Conservation (phyloP, 2,329 filamentous ascomycete species). For the Cadophora sp. region DNA sequence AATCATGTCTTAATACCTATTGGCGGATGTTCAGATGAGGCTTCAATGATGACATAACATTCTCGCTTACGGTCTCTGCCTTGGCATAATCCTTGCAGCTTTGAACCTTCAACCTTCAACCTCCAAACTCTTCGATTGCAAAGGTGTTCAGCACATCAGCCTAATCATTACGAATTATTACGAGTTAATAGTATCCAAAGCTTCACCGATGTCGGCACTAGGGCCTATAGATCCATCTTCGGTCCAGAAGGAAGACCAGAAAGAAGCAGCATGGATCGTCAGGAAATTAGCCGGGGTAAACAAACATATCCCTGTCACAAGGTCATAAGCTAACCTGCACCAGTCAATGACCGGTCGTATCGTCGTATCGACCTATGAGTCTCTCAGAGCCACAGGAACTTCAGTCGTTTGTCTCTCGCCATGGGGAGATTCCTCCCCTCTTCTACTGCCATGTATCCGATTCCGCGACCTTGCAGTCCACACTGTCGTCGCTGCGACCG, state of each 20-base stretch:
- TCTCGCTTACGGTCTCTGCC: background rate
- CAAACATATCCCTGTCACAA: background rate
- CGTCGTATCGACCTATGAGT: conserved; percentile 26
- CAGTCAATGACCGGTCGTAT: conserved; percentile 30
- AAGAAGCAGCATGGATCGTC: conserved; percentile 30
- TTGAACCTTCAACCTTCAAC: background rate
- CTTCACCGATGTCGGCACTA: conserved; percentile 22
- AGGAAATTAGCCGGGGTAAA: conserved; percentile 29
- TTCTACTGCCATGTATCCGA: conserved; percentile 26
- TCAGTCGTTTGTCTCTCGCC: conserved; percentile 28
- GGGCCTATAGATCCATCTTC: conserved; percentile 28
- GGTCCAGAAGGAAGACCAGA: conserved; percentile 25
- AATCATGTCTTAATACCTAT: no score
- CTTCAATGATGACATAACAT: background rate
- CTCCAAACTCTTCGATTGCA: background rate
- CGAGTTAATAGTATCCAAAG: no score
- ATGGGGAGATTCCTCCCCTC: conserved; percentile 28
- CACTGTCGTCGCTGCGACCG: conserved; percentile 26
- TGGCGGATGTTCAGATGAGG: no score
- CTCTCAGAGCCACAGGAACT: conserved; percentile 28
- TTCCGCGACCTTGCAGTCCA: conserved; percentile 29
- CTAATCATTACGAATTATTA: background rate
- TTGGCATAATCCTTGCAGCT: conserved; percentile 13
- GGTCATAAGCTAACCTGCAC: conserved; percentile 14
- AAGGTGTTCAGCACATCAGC: no score